Evolutionary conservation across 2,329 filamentous ascomycete species (phyloP).

Genomic region (Beauveria sp.): DNA sequence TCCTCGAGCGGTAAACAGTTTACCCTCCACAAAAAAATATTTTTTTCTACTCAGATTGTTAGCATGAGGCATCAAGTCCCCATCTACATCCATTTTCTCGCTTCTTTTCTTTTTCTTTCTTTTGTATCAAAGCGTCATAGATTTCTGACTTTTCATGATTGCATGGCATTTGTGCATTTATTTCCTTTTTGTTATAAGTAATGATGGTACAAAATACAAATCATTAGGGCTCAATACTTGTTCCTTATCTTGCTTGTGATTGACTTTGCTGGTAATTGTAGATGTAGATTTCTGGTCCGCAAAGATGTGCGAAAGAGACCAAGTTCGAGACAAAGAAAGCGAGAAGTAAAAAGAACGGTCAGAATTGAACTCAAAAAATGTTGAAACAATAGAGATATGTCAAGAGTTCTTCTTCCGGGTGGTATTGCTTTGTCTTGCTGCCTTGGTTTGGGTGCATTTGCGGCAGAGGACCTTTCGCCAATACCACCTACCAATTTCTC

Average conservation of each 20-base stretch:
- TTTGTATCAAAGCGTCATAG: constrained; percentile 12
- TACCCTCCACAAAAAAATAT: not conserved
- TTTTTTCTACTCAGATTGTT: constrained; percentile 6
- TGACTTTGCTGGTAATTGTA: not conserved
- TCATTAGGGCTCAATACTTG: constrained; percentile 10
- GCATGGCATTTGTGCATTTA: constrained; percentile 10
- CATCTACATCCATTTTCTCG: not conserved
- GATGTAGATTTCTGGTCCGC: not conserved
- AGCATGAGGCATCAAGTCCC: constrained; percentile 7
- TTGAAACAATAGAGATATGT: too few species aligned
- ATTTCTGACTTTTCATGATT: constrained; percentile 11
- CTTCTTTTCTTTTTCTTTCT: constrained; percentile 4
- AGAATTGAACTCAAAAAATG: too few species aligned
- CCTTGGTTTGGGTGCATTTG: too few species aligned
- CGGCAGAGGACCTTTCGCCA: too few species aligned
- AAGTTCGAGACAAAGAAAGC: not conserved
- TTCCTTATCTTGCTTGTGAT: not conserved
- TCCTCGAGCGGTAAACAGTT: constrained; percentile 10
- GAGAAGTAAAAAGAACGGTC: not conserved
- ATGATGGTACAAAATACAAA: constrained; percentile 12
- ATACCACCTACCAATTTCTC: too few species aligned
- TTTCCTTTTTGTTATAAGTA: constrained; percentile 11
- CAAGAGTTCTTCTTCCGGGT: too few species aligned
- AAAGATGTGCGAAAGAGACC: not conserved
- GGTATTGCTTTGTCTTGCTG: too few species aligned